A percentile compares a stretch with the other conserved stretches of the same genome.
Evolutionary conservation across 352 stramenopile species (phyloP).

Genomic region (Globisporangium megalacanthum): DNA sequence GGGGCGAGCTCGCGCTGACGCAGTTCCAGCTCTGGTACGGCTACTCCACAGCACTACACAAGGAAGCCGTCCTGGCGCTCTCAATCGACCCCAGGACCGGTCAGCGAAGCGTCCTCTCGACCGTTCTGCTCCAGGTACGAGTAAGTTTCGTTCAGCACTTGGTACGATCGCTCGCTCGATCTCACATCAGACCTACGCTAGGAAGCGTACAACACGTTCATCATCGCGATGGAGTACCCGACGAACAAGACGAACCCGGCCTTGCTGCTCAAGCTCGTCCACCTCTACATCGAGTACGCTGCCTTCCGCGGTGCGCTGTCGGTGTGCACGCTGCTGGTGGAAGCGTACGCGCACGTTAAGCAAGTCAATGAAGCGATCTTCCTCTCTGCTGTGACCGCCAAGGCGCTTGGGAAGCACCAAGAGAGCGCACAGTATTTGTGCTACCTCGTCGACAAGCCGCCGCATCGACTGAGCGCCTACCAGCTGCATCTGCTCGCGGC

Average conservation of each 20-base stretch:
- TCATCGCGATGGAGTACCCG: constrained; percentile 76
- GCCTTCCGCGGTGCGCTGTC: constrained; percentile 55
- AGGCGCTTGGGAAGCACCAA: constrained; percentile 39
- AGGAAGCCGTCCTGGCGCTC: constrained; percentile 20
- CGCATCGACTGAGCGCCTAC: constrained; percentile 41
- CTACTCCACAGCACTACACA: constrained; percentile 31
- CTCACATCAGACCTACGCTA: constrained; percentile 7
- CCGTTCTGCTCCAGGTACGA: constrained; percentile 7
- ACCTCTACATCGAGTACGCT: constrained; percentile 67
- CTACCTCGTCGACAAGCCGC: constrained; percentile 54
- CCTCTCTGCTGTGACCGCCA: constrained; percentile 50
- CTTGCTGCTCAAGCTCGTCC: constrained; percentile 45
- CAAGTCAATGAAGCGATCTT: constrained; percentile 57
- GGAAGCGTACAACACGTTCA: constrained; percentile 67
- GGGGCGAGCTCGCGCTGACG: constrained; percentile 48
- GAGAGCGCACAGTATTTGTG: constrained; percentile 74
- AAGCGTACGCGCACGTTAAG: constrained; percentile 39
- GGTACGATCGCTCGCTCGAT: neutral
- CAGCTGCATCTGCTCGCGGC: constrained; percentile 54
- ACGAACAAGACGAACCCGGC: constrained; percentile 55
- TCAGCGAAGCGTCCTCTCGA: constrained; percentile 9
- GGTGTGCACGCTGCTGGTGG: constrained; percentile 60
- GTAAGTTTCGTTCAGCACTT: neutral
- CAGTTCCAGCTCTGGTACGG: constrained; percentile 60
- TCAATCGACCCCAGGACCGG: constrained; percentile 5